Base-by-base conservation (phyloP, 495 filamentous ascomycete species). In the Neurospora hispaniola region DNA sequence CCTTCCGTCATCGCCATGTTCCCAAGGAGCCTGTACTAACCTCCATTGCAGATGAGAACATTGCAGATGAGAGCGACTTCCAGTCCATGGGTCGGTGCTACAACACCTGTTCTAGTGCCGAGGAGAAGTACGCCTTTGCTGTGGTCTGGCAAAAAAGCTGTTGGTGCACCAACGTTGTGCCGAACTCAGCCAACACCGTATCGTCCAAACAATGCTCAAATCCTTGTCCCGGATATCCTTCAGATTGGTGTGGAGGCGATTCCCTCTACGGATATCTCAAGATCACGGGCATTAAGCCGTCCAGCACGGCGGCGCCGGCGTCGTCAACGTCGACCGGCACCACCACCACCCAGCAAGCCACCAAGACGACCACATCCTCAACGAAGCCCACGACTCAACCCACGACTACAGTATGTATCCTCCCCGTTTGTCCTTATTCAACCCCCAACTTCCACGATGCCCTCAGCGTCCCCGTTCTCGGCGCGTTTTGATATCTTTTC, bases 51-150 rank as follows among this genome's bases (percentile, higher is more conserved):
- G 85, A 82, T 16, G 44, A 76, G 39, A 82, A n/a, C 44, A 3
- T 11, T 72, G 12, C 72, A 85, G 85, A 82, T 16, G 44, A 76
- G 39, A 82, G 78, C 74, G 79, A 80, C 75, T 86, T 69, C 40
- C 85, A 86, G 71, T 84, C 84, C 71, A 79, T 85, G 71, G 85
- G 85, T 20, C 80, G 82, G 35, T 86, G 85, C 59, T 75, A 75
- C 71, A 70, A 73, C 11, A 83, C 80, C 70, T 86, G 85, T 76
- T 70, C 74, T 39, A 6, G 69, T 18, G 69, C 72, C 4, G 2
- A 66, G 23, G 12, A 66, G 23, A 41, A 76, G 18, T 84, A 72
- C 43, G 80, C 84, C 20, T 80, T 83, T n/a, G 80, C 83, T 71
- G 76, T 86, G 43, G 43, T 86, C 10, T 79, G 84, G 48, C 66